phyloP scores from a whole-genome alignment of 2,329 filamentous ascomycete species.

The Paraconiothyrium sp. region DNA sequence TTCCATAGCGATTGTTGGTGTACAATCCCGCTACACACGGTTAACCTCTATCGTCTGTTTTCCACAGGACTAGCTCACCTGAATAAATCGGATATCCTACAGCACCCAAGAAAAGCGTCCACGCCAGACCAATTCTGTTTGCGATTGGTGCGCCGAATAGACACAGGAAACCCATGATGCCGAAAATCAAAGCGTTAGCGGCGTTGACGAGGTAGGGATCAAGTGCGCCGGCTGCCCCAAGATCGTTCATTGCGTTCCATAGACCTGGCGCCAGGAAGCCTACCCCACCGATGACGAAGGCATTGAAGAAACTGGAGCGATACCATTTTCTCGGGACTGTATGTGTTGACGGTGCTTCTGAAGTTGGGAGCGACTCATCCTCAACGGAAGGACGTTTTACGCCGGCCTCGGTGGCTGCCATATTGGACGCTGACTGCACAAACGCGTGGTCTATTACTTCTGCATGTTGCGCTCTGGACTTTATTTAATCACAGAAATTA shows the following conservation, averaged over 20 bases:
- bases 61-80: slow-evolving; percentile 15
- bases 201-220: slow-evolving; percentile 29
- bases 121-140: slow-evolving; percentile 59
- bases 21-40: slow-evolving; percentile 55
- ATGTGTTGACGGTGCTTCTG: slow-evolving; percentile 18
- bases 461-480: background rate
- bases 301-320: slow-evolving; percentile 38
- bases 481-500: slow-evolving; percentile 1
- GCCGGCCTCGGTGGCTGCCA: slow-evolving; percentile 5
- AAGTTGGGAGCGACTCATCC: slow-evolving; percentile 13
- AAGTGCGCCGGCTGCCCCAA: slow-evolving; percentile 27
- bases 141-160: slow-evolving; percentile 60
- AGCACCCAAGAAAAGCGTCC: slow-evolving; percentile 57
- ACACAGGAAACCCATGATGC: slow-evolving; percentile 58
- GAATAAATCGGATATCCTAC: slow-evolving; percentile 60
- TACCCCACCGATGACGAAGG: slow-evolving; percentile 25
- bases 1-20: slow-evolving; percentile 61
- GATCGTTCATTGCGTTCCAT: slow-evolving; percentile 31
- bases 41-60: background rate
- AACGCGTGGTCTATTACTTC: background rate
- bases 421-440: background rate
- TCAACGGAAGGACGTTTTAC: slow-evolving; percentile 15
- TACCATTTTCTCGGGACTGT: slow-evolving; percentile 53
- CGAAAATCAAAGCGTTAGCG: slow-evolving; percentile 60
- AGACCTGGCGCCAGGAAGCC: slow-evolving; percentile 29